Percentiles rank a stretch among this genome's conserved stretches.
These are phyloP conservation scores for Metschnikowia kofuensis DNA, from an alignment of 805 yeast genomes.

Conservation along the genomic window DNA sequence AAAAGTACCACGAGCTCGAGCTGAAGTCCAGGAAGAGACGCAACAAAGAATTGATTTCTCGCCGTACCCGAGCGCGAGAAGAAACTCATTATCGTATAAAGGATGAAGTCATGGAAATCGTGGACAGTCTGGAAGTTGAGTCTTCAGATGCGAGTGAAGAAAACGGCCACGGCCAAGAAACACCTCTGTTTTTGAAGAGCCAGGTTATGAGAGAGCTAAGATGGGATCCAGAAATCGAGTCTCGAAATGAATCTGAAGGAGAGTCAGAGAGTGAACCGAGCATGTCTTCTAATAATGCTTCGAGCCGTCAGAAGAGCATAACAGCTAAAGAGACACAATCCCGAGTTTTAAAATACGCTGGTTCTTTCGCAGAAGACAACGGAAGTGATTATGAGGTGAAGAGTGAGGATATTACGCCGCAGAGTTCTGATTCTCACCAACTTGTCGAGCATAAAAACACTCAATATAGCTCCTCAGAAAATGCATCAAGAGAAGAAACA, in stretches of 20 bases:
- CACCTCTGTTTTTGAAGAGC: not conserved
- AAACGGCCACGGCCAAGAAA: not conserved
- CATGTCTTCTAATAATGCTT: no score
- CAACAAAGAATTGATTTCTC: not conserved
- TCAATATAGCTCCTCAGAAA: no score
- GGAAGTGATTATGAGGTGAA: not conserved
- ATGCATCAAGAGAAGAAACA: no score
- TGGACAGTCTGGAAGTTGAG: constrained; percentile 3
- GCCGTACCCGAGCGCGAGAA: not conserved
- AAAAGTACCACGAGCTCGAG: not conserved
- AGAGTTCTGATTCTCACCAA: no score
- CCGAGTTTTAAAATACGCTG: not conserved
- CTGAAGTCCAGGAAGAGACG: not conserved
- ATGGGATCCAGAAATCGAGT: not conserved
- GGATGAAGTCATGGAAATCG: not conserved
- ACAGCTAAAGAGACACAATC: no score
- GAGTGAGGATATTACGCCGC: not conserved
- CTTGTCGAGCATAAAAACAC: no score
- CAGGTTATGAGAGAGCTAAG: not conserved
- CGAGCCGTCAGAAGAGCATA: no score
- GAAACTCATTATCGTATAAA: not conserved
- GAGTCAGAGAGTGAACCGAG: no score
- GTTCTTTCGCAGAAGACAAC: not conserved
- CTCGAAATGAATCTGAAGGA: not conserved
- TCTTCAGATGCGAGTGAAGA: not conserved